Conservation (phyloP, 176 grass and related monocot species). For the Lolium multiflorum region DNA sequence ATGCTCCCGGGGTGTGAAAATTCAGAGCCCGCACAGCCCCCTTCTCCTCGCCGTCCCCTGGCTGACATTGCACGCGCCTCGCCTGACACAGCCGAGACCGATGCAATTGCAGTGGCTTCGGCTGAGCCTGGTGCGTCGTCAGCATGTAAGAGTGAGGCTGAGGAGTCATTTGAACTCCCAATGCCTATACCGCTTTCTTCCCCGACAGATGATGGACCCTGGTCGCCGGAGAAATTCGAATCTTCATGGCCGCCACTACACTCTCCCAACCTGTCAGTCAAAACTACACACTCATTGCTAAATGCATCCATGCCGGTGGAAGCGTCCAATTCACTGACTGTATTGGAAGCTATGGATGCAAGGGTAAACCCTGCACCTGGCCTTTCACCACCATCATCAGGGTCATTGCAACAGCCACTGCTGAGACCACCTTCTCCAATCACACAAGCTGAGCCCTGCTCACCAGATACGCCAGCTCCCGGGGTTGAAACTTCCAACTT, state of each 20-base stretch:
- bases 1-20: constrained; percentile 16
- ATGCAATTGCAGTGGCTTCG: not conserved
- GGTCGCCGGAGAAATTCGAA: constrained; percentile 41
- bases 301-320: not conserved
- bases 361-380: not conserved
- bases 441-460: constrained; percentile 34
- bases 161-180: constrained; percentile 19
- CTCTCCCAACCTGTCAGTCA: not conserved
- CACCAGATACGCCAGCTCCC: constrained; percentile 47
- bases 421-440: not conserved
- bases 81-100: not conserved
- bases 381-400: not conserved
- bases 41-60: not conserved
- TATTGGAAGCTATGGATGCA: constrained; percentile 4
- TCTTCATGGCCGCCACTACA: constrained; percentile 37
- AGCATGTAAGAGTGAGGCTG: not conserved
- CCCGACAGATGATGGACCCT: constrained; percentile 8
- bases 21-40: not conserved
- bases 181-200: not conserved
- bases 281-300: constrained; percentile 32
- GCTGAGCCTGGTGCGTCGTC: not conserved
- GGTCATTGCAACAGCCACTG: not conserved
- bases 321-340: not conserved
- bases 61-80: not conserved
- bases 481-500: constrained; percentile 55